Conservation (phyloP, 2,329 filamentous ascomycete species). For the Pseudogymnoascus pannorum region DNA sequence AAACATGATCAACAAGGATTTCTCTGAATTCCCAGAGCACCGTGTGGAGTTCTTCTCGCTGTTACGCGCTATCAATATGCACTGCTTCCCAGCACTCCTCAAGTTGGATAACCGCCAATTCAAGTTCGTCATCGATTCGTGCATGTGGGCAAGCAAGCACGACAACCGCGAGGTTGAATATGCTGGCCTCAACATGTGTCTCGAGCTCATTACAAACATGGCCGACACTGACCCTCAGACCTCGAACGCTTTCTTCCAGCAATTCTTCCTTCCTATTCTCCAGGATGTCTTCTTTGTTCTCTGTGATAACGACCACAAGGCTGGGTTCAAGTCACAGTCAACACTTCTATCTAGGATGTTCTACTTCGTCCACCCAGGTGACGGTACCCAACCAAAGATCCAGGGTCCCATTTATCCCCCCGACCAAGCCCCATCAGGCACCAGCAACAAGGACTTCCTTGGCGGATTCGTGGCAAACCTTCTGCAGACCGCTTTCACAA, state of each 20-base stretch:
- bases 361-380: constrained; percentile 76
- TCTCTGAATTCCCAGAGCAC: constrained; percentile 97
- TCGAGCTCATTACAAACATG: constrained; percentile 96
- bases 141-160: constrained; percentile 99
- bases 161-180: constrained; percentile 97
- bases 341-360: constrained; percentile 92
- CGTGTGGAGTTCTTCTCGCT: constrained; percentile 99
- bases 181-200: constrained; percentile 94
- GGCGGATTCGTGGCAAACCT: constrained; percentile 79
- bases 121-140: constrained; percentile 98
- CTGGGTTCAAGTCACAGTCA: constrained; percentile 96
- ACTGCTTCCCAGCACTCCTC: constrained; percentile 90
- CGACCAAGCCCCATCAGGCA: constrained; percentile 76
- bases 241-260: constrained; percentile 93
- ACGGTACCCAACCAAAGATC: constrained; percentile 69
- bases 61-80: constrained; percentile 87
- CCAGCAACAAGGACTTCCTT: constrained; percentile 84
- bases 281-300: constrained; percentile 98
- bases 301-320: constrained; percentile 96
- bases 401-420: constrained; percentile 82
- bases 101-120: constrained; percentile 95
- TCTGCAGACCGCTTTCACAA: constrained; percentile 84
- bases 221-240: constrained; percentile 81
- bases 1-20: constrained; percentile 99
- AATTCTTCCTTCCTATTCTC: constrained; percentile 90